A percentile compares a stretch with the other conserved stretches of the same genome.
Conservation (phyloP, 106 monocot species). For the Dendrobium catenatum region DNA sequence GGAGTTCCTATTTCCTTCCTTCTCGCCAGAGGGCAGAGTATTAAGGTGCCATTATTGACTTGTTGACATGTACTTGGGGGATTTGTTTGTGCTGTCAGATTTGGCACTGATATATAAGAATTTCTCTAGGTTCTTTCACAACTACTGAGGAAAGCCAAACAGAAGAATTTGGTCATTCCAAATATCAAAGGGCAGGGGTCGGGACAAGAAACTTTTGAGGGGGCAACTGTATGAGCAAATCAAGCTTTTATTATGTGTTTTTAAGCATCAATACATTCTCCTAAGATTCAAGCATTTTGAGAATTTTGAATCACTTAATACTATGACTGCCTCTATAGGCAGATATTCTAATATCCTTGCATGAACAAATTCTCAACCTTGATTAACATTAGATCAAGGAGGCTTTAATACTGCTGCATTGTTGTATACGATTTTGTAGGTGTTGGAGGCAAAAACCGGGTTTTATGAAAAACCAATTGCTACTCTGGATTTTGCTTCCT, state of each 20-base stretch:
- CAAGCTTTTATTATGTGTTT: not conserved
- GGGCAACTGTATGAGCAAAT: slow-evolving; percentile 86
- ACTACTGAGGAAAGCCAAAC: slow-evolving; percentile 90
- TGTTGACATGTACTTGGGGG: not conserved
- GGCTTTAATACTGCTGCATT: not conserved
- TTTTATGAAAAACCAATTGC: slow-evolving; percentile 99
- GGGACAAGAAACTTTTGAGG: slow-evolving; percentile 90
- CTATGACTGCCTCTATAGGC: not conserved
- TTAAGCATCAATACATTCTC: not conserved
- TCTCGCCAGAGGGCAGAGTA: slow-evolving; percentile 94
- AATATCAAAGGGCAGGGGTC: slow-evolving; percentile 93
- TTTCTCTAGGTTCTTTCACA: slow-evolving; percentile 85
- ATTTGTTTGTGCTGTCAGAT: not conserved
- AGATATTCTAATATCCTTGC: not conserved
- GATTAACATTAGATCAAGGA: not conserved
- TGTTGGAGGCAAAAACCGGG: slow-evolving; percentile 95
- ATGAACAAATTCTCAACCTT: not conserved
- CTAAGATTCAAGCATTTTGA: not conserved
- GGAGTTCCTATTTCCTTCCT: slow-evolving; percentile 98
- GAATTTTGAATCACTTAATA: not conserved
- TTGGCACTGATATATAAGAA: slow-evolving; percentile 1
- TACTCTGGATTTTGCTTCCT: slow-evolving; percentile 97
- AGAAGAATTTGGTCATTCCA: slow-evolving; percentile 87
- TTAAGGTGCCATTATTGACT: slow-evolving; percentile 50
- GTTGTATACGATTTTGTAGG: slow-evolving; percentile 28